Percentiles rank a stretch among this genome's conserved stretches.
Evolutionary conservation across 2,329 filamentous ascomycete species (phyloP).

Genomic region (Sclerotinia spermophila): DNA sequence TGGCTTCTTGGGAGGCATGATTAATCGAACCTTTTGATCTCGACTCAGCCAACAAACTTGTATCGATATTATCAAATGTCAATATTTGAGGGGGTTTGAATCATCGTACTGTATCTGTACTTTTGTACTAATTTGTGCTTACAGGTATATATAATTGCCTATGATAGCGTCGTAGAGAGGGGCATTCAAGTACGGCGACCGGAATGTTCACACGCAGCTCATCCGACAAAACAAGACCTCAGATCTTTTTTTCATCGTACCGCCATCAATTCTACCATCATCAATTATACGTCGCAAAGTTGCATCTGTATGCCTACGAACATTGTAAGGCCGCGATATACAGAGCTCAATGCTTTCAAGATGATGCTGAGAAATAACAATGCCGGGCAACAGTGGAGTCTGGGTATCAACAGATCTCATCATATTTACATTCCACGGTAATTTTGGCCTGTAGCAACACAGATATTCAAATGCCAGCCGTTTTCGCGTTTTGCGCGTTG

Average conservation of each 20-base stretch:
- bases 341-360: neutral
- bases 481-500: neutral
- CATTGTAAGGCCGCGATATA: neutral
- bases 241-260: neutral
- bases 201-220: neutral
- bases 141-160: neutral
- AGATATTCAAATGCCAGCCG: neutral
- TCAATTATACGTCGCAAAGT: neutral
- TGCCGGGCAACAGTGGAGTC: neutral
- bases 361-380: neutral
- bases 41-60: neutral
- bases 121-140: neutral
- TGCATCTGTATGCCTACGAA: neutral
- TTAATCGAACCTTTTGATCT: neutral
- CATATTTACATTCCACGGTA: constrained; percentile 13
- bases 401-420: neutral
- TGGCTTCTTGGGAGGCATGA: constrained; percentile 26
- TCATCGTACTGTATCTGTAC: neutral
- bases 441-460: neutral
- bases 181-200: constrained; percentile 9
- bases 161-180: neutral
- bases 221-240: neutral
- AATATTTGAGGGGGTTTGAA: neutral
- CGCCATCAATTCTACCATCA: neutral
- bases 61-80: neutral